Evolutionary conservation across 2,329 filamentous ascomycete genomes (phyloP).

Genomic region (Scolecobasidium constrictum): DNA sequence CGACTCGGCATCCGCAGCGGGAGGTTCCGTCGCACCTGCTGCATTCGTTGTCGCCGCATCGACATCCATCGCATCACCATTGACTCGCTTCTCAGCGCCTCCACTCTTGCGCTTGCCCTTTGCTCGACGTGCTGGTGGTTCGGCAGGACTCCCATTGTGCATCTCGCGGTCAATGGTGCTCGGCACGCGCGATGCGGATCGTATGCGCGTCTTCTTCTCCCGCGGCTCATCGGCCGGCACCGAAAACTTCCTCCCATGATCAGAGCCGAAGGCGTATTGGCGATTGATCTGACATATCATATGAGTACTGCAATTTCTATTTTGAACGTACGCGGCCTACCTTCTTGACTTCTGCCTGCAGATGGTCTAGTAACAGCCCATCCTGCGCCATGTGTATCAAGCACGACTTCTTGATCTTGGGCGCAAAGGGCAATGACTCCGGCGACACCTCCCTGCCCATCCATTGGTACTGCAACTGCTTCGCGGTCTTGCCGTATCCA

Average conservation of each 20-base stretch:
- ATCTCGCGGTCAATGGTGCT: slow-evolving; percentile 1
- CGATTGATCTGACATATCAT: slow-evolving; percentile 11
- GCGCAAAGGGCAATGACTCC: slow-evolving; percentile 50
- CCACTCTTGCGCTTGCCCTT: slow-evolving; percentile 20
- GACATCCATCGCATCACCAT: slow-evolving; percentile 37
- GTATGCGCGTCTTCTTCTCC: neutral
- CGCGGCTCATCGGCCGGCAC: slow-evolving; percentile 22
- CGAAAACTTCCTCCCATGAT: slow-evolving; percentile 28
- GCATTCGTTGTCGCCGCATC: slow-evolving; percentile 23
- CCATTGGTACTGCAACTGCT: slow-evolving; percentile 52
- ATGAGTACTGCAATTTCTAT: neutral
- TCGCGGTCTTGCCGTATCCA: slow-evolving; percentile 47
- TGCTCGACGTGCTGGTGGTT: neutral
- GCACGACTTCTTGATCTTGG: slow-evolving; percentile 46
- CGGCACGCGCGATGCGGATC: neutral
- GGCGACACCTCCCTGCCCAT: slow-evolving; percentile 39
- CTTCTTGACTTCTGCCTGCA: slow-evolving; percentile 24
- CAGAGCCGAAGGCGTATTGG: slow-evolving; percentile 25
- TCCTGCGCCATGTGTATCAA: slow-evolving; percentile 53
- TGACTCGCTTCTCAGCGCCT: slow-evolving; percentile 22
- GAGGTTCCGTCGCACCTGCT: slow-evolving; percentile 21
- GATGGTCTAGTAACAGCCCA: slow-evolving; percentile 41
- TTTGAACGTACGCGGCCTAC: slow-evolving; percentile 16
- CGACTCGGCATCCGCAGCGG: slow-evolving; percentile 26
- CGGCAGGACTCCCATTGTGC: slow-evolving; percentile 2